Evolutionary conservation across 768 basidiomycete genomes (phyloP), one percentile per base, ranked within the genome.

Genomic region (Coprinopsis marcescibilis): DNA sequence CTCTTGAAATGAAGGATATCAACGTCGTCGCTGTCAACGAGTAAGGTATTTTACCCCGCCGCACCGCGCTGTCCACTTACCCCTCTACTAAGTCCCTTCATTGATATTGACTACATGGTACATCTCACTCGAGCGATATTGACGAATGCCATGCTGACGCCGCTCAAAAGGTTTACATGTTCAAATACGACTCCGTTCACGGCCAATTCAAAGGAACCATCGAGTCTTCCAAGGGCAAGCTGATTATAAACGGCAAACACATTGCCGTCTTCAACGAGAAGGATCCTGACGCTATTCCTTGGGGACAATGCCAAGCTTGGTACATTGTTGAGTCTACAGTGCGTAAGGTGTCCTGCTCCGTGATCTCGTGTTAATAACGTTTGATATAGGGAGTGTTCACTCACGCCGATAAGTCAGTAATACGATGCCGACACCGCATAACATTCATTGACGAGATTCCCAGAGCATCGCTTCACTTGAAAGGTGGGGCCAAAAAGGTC

Each of bases 401-500:
- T 64, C 96, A 93, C 61, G 77, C 67, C 56, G 93, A 96, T 12
- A 94, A 93, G 85, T 86, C 57, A 55, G 64, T 55, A 43, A 35
- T 48, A 19, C 21, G 14, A 25, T 23, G 39, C 46, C 14, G 39
- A 23, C 11, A 14, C 14, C 19, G 57, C 51, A 33, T 44, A 49
- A 25, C 4, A 29, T 25, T 43, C 14, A 3, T 32, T n/a, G 29
- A 8, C 29, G n/a, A 32, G 5, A n/a, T n/a, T n/a, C n/a, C n/a
- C 47, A 88, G 84, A 75, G 95, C 95, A 45, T 76, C 76, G 39
- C 83, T 81, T 56, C 95, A 99, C 74, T 75, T 99, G 71, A 92
- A 94, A 72, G 95, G 95, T 58, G 95, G 95, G 65, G 95, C 95
- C 63, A 97, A 98, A 84, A 99, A 97, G 78, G 95, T 99, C 65